Evolutionary conservation across 306 rosid genomes (phyloP), one percentile per base, ranked within the genome.

Genomic region (Castanea sativa): DNA sequence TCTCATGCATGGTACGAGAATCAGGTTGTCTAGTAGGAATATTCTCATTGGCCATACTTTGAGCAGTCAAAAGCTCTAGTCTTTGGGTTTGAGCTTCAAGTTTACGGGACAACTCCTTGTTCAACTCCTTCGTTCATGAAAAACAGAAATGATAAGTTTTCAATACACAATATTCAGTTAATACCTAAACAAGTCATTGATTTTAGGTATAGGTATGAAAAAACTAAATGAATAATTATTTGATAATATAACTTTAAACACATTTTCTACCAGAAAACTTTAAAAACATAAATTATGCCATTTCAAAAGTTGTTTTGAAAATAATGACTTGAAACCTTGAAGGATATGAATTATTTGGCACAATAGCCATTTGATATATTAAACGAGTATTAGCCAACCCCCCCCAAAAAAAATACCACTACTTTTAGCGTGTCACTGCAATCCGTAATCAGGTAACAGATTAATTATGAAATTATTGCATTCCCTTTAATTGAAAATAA

Each of bases 21-120:
- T 86, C 90, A 55, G 88, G 90, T 78, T 83, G 95, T 76, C 88
- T 86, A 9, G 83, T 78, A 13, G 88, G 81, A 84, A 83, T 78
- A 78, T 83, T 84, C 79, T 78, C 97, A 49, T 74, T 83, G 43
- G 89, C 92, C 98, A 96, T 93, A 73, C 88, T 91, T 90, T 84
- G 97, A 80, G 99, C 86, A 68, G 96, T 90, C 91, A 93, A 87
- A 78, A 96, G 91, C 89, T 96, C 99, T 84, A 96, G 79, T 89
- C 98, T 91, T 83, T 93, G 99, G 52, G 99, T 95, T 89, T 93
- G 99, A 79, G 87, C 76, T 86, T 96, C 98, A 51, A 96, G 97
- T 76, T 96, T 93, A 69, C 84, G 83, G 9, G 98, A 88, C 81
- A 96, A 73, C 77, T 93, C 99, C 79, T 86, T 88, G 89, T 96